Percentiles rank a stretch among this genome's conserved stretches.
Evolutionary conservation across 106 monocot genomes (phyloP).

Genomic region (Dendrobium huoshanense): DNA sequence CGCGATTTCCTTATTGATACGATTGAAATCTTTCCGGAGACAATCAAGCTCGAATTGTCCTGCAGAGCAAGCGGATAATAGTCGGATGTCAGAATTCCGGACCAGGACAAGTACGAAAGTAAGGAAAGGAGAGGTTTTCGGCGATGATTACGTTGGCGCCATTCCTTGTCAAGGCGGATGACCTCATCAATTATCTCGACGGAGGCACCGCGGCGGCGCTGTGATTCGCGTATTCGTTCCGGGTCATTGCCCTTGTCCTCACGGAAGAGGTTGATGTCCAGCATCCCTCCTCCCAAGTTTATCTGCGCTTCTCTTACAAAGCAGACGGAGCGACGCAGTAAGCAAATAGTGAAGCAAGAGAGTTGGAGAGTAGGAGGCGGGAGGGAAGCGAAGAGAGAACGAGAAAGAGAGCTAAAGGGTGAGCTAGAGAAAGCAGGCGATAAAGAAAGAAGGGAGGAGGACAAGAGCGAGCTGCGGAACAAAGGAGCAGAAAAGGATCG

Average conservation of each 20-base stretch:
- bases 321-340: background rate
- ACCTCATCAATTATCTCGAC: conserved; percentile 86
- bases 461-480: background rate
- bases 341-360: background rate
- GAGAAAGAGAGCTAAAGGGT: background rate
- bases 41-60: conserved; percentile 86
- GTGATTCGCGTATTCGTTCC: conserved; percentile 79
- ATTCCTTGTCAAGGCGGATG: conserved; percentile 86
- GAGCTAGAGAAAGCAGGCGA: background rate
- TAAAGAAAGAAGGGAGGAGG: background rate
- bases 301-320: background rate
- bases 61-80: conserved; percentile 9
- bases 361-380: background rate
- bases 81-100: background rate
- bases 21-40: conserved; percentile 79
- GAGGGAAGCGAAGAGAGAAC: background rate
- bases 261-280: conserved; percentile 79
- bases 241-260: conserved; percentile 74
- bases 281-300: conserved; percentile 29
- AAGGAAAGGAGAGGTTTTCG: background rate
- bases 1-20: conserved; percentile 77
- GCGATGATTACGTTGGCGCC: conserved; percentile 58
- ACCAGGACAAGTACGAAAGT: background rate
- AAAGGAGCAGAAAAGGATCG: background rate
- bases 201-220: conserved; percentile 75